A percentile compares a stretch with the other conserved stretches of the same genome.
Conservation (phyloP, 108 stramenopile genomes). For the Skeletonema menzelii region DNA sequence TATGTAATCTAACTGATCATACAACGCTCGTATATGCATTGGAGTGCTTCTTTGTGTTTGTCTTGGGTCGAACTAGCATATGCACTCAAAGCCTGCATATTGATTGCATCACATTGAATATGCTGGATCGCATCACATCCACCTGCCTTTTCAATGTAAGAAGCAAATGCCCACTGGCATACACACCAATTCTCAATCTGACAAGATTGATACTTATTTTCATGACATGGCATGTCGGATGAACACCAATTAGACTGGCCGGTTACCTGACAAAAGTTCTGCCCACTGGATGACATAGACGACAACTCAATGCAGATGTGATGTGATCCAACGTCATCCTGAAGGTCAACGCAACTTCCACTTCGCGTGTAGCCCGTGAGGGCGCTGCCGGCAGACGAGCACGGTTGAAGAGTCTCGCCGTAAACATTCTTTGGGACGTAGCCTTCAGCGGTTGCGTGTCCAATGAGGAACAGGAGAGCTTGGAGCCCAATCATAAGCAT, state of each 20-base stretch:
- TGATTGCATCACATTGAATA: slow-evolving; percentile 20
- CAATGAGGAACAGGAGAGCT: slow-evolving; percentile 14
- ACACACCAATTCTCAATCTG: slow-evolving; percentile 45
- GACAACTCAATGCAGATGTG: slow-evolving; percentile 48
- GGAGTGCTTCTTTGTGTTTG: neutral
- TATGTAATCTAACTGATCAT: neutral
- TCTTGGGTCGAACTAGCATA: neutral
- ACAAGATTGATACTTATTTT: slow-evolving; percentile 3
- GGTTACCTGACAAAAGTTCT: slow-evolving; percentile 42
- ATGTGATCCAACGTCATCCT: slow-evolving; percentile 39
- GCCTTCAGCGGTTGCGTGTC: neutral
- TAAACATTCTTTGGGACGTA: slow-evolving; percentile 45
- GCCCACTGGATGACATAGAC: slow-evolving; percentile 1
- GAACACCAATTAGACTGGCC: slow-evolving; percentile 43
- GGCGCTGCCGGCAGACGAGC: slow-evolving; percentile 51
- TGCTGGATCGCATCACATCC: slow-evolving; percentile 18
- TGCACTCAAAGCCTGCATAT: slow-evolving; percentile 7
- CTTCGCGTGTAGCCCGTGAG: slow-evolving; percentile 57
- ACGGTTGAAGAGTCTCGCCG: slow-evolving; percentile 42
- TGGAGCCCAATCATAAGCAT: slow-evolving; percentile 5
- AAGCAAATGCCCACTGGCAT: slow-evolving; percentile 41
- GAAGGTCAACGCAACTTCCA: slow-evolving; percentile 52
- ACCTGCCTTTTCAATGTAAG: slow-evolving; percentile 11
- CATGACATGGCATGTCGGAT: slow-evolving; percentile 21
- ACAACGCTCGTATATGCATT: neutral